A percentile compares a stretch with the other conserved stretches of the same genome.
Evolutionary conservation across 441 rosid species (phyloP).

Genomic region (Cnidoscolus chayamansa): DNA sequence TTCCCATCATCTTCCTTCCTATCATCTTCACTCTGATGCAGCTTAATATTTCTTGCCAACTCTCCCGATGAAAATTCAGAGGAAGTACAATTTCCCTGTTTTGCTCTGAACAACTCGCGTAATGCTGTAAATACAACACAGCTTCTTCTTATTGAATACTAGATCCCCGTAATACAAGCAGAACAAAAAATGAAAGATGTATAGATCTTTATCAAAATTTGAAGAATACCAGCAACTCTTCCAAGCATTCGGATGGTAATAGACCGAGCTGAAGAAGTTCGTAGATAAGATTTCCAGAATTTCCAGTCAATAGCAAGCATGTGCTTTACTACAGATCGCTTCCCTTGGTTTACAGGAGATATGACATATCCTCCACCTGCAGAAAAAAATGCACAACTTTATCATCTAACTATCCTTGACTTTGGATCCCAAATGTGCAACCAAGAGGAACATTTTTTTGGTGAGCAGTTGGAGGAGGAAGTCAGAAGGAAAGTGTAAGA

Average conservation of each 20-base stretch:
- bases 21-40: slow-evolving; percentile 43
- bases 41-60: slow-evolving; percentile 42
- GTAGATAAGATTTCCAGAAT: slow-evolving; percentile 76
- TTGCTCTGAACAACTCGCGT: slow-evolving; percentile 75
- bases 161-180: not conserved
- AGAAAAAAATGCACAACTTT: slow-evolving; percentile 28
- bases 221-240: slow-evolving; percentile 75
- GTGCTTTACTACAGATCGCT: slow-evolving; percentile 80
- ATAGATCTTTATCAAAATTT: slow-evolving; percentile 21
- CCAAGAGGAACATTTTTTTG: not conserved
- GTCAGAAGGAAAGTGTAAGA: not conserved
- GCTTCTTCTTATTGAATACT: slow-evolving; percentile 7
- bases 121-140: slow-evolving; percentile 52
- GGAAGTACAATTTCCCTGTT: slow-evolving; percentile 51
- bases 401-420: slow-evolving; percentile 5
- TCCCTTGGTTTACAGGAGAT: slow-evolving; percentile 67
- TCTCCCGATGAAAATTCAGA: slow-evolving; percentile 72
- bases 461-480: not conserved
- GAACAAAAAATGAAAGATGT: slow-evolving; percentile 2
- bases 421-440: not conserved
- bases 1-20: slow-evolving; percentile 35
- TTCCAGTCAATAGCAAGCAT: slow-evolving; percentile 99
- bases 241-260: slow-evolving; percentile 86
- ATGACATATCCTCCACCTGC: slow-evolving; percentile 95
- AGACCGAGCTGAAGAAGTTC: slow-evolving; percentile 65